phyloP scores from a whole-genome alignment of 1,284 basidiomycete species.

The Malassezia yamatoensis region DNA sequence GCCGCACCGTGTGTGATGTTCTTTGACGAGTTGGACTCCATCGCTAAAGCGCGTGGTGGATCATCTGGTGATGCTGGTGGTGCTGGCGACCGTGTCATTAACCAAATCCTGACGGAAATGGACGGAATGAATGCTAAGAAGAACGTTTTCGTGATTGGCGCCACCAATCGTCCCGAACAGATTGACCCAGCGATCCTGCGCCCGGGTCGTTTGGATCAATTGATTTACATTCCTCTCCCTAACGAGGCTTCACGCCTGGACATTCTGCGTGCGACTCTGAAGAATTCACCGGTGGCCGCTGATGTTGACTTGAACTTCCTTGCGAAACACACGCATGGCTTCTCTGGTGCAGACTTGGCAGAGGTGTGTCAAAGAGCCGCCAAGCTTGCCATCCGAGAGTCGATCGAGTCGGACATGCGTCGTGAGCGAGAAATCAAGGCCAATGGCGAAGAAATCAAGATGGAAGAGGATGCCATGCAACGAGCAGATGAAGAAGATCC shows the following conservation, averaged over 20 bases:
- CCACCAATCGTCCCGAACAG: conserved; percentile 97
- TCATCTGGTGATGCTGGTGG: conserved; percentile 77
- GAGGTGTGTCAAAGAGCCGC: conserved; percentile 97
- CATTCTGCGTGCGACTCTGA: conserved; percentile 79
- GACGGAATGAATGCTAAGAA: conserved; percentile 98
- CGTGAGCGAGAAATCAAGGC: conserved; percentile 57
- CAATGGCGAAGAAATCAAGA: conserved; percentile 21
- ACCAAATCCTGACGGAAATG: conserved; percentile 95
- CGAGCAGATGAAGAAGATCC: conserved; percentile 77
- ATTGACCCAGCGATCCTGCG: conserved; percentile 93
- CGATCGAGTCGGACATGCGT: conserved; percentile 85
- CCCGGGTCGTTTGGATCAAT: conserved; percentile 85
- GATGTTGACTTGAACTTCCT: conserved; percentile 79
- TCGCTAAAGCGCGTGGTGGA: conserved; percentile 87
- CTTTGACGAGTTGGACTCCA: conserved; percentile 98
- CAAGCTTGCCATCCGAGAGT: conserved; percentile 88
- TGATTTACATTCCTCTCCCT: conserved; percentile 56
- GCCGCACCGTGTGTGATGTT: conserved; percentile 99
- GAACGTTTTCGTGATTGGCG: conserved; percentile 97
- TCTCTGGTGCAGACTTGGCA: conserved; percentile 97
- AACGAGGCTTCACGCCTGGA: conserved; percentile 83
- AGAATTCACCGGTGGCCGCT: conserved; percentile 81
- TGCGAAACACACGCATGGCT: conserved; percentile 88
- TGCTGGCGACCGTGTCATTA: conserved; percentile 90
- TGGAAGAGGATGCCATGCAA: conserved; percentile 15